Evolutionary conservation across 805 yeast species (phyloP).

Genomic region (Pichia kluyveri): DNA sequence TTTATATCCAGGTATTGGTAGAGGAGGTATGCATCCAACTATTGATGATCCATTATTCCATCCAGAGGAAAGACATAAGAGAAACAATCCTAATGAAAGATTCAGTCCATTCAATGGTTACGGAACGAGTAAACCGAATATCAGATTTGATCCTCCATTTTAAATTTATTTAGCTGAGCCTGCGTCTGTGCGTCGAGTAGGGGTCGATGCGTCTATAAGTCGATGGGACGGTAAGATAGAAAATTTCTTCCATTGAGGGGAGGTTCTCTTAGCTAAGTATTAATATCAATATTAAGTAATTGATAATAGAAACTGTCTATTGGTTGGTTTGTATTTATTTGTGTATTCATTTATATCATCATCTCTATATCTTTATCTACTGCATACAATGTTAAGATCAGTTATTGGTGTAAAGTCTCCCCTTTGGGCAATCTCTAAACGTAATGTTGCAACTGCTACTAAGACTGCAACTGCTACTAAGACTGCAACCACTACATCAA

Average conservation of each 20-base stretch:
- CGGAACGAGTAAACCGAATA: not conserved
- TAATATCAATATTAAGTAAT: no score
- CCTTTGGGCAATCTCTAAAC: slow-evolving; percentile 3
- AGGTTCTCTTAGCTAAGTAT: no score
- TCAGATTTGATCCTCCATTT: not conserved
- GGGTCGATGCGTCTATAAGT: no score
- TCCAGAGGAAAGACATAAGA: not conserved
- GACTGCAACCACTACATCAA: slow-evolving; percentile 4
- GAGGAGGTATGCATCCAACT: slow-evolving; percentile 50
- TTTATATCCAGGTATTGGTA: slow-evolving; percentile 31
- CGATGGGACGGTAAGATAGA: no score
- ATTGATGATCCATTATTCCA: slow-evolving; percentile 42
- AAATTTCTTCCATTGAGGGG: no score
- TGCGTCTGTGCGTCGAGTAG: no score
- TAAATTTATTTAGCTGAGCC: no score
- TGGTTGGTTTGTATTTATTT: no score
- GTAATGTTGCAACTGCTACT: slow-evolving; percentile 9
- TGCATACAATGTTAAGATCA: not conserved
- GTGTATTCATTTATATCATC: no score
- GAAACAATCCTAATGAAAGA: not conserved
- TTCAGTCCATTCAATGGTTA: not conserved
- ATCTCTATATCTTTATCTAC: not conserved
- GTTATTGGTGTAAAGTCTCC: no score
- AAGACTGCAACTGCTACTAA: slow-evolving; percentile 9
- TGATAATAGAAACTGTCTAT: no score